Evolutionary conservation across 495 filamentous ascomycete species (phyloP).

Genomic region (Aspergillus bridgeri): DNA sequence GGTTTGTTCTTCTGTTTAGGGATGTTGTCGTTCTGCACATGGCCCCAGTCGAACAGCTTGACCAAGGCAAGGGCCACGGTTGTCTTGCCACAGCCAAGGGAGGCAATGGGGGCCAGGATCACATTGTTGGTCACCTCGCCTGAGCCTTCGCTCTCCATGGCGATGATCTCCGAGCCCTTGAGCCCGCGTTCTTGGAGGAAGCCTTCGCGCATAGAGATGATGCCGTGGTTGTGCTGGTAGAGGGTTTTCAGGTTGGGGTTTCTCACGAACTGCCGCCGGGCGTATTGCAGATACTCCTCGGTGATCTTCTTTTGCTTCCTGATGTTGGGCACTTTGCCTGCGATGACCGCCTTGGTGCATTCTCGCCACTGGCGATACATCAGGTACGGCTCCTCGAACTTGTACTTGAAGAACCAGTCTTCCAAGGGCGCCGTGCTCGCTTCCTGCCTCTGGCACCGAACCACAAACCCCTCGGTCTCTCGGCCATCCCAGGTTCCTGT

Average conservation of each 20-base stretch:
- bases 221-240: conserved; percentile 90
- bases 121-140: conserved; percentile 58
- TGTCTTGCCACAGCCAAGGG: conserved; percentile 94
- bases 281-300: conserved; percentile 82
- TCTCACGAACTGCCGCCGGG: conserved; percentile 63
- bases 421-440: conserved; percentile 49
- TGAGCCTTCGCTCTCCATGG: conserved; percentile 50
- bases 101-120: conserved; percentile 81
- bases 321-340: conserved; percentile 67
- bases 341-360: conserved; percentile 86
- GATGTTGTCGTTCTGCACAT: conserved; percentile 97
- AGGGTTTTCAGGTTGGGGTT: conserved; percentile 59
- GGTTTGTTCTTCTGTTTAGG: conserved; percentile 68
- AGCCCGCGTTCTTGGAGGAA: conserved; percentile 78
- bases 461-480: conserved; percentile 95
- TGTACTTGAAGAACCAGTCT: conserved; percentile 99
- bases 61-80: conserved; percentile 80
- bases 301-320: conserved; percentile 89
- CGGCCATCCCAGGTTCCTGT: conserved; percentile 83
- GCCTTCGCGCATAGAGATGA: conserved; percentile 82
- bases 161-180: conserved; percentile 82
- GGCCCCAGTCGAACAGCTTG: conserved; percentile 87
- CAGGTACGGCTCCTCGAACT: conserved; percentile 97
- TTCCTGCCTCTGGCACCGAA: conserved; percentile 73
- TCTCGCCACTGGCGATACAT: conserved; percentile 99